Percentiles rank a stretch among this genome's conserved stretches.
phyloP scores from a whole-genome alignment of 2,329 filamentous ascomycete genomes.

The Fusarium sp. region DNA sequence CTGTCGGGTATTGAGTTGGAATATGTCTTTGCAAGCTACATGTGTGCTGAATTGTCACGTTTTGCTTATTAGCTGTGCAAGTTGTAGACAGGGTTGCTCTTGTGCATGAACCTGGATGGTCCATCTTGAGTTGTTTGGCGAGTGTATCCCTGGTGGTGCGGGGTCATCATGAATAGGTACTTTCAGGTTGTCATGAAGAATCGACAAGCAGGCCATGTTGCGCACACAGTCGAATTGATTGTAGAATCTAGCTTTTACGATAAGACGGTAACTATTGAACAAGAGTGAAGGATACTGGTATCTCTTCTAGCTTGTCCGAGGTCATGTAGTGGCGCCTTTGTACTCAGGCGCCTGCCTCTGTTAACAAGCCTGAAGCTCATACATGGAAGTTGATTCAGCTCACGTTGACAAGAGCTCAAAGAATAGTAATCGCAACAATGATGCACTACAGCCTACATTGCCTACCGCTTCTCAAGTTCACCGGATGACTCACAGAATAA shows the following conservation, averaged over 20 bases:
- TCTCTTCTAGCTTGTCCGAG: neutral
- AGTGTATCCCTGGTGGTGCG: neutral
- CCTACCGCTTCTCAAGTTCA: neutral
- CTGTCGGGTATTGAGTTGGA: neutral
- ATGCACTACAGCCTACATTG: neutral
- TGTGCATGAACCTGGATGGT: neutral
- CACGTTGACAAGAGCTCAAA: neutral
- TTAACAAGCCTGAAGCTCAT: neutral
- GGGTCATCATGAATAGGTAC: neutral
- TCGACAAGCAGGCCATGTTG: neutral
- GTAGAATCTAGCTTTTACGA: neutral
- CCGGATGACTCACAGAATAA: neutral
- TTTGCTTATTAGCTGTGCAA: neutral
- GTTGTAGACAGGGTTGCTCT: neutral
- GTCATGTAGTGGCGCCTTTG: neutral
- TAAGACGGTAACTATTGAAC: rapidly evolving
- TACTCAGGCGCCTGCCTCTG: neutral
- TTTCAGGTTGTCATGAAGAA: neutral
- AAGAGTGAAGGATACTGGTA: neutral
- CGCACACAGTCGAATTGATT: neutral
- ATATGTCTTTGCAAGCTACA: neutral
- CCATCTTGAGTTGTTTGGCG: neutral
- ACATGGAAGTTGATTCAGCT: neutral
- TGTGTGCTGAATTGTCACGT: neutral
- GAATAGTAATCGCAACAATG: neutral